phyloP scores from a whole-genome alignment of 1,284 basidiomycete genomes.

The Porodaedalea pini region DNA sequence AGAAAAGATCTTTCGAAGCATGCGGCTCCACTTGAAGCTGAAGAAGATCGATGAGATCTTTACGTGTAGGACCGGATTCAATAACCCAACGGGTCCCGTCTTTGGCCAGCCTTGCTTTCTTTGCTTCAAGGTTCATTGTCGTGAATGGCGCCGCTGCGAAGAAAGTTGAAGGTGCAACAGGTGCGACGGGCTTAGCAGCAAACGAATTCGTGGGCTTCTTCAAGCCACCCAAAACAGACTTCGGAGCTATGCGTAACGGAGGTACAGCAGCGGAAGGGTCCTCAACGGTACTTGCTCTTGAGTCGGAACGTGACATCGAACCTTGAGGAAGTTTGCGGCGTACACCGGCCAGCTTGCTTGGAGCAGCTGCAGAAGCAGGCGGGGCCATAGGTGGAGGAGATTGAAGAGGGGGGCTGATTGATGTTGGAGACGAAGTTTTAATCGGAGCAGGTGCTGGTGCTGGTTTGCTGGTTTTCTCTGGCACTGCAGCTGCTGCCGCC shows the following conservation, averaged over 20 bases:
- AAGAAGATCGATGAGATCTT: slow-evolving; percentile 85
- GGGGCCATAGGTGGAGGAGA: slow-evolving; percentile 39
- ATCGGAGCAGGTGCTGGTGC: slow-evolving; percentile 16
- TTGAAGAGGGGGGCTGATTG: slow-evolving; percentile 11
- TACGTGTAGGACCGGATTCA: slow-evolving; percentile 75
- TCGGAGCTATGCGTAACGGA: slow-evolving; percentile 39
- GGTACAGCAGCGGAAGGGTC: slow-evolving; percentile 35
- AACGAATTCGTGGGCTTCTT: slow-evolving; percentile 46
- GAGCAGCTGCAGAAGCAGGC: slow-evolving; percentile 27
- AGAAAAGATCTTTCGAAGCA: slow-evolving; percentile 72
- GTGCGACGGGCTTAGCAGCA: slow-evolving; percentile 29
- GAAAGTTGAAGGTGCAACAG: slow-evolving; percentile 31
- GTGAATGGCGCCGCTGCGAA: slow-evolving; percentile 54
- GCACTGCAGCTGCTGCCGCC: slow-evolving; percentile 41
- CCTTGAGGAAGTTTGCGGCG: slow-evolving; percentile 71
- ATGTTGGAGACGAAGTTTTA: background rate
- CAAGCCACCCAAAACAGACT: slow-evolving; percentile 40
- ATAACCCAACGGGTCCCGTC: slow-evolving; percentile 83
- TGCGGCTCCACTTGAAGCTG: slow-evolving; percentile 91
- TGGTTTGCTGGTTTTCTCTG: slow-evolving; percentile 26
- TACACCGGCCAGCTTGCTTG: slow-evolving; percentile 56
- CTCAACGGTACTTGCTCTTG: slow-evolving; percentile 51
- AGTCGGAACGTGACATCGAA: slow-evolving; percentile 52
- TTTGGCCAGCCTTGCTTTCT: slow-evolving; percentile 70
- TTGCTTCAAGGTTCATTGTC: slow-evolving; percentile 70